These are phyloP conservation scores for Salix koriyanagi DNA, from an alignment of 345 rosid genomes.

Conservation along the genomic window DNA sequence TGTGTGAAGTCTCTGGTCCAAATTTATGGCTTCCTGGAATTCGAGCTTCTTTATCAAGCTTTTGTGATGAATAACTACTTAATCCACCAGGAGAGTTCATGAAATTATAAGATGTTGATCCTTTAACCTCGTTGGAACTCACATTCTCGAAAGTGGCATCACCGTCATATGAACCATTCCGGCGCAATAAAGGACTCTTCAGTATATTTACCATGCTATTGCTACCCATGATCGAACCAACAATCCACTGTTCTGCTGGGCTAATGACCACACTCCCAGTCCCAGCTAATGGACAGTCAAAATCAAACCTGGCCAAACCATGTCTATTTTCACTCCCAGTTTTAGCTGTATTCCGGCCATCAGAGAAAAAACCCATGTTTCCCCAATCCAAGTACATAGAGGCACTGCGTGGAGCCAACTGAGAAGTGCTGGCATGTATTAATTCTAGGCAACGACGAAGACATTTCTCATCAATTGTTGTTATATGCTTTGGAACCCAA, in stretches of 20 bases:
- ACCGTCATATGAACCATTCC: constrained; percentile 35
- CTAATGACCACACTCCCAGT: constrained; percentile 44
- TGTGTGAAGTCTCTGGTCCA: constrained; percentile 27
- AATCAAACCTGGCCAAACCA: constrained; percentile 40
- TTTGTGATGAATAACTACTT: constrained; percentile 29
- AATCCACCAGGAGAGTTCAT: constrained; percentile 36
- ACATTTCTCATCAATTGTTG: constrained; percentile 67
- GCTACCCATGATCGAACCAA: constrained; percentile 68
- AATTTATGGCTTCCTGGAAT: constrained; percentile 12
- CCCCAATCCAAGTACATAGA: constrained; percentile 39
- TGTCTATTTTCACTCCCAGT: constrained; percentile 26
- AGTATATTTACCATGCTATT: constrained; percentile 60
- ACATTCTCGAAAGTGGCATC: constrained; percentile 26
- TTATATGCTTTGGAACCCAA: constrained; percentile 72
- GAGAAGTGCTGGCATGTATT: constrained; percentile 52
- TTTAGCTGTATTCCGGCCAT: constrained; percentile 25
- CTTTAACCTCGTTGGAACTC: constrained; percentile 32
- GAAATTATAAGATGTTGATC: constrained; percentile 29
- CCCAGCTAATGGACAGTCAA: constrained; percentile 49
- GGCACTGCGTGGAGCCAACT: constrained; percentile 39
- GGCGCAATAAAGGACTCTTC: constrained; percentile 53
- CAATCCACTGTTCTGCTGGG: constrained; percentile 45
- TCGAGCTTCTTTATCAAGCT: constrained; percentile 22
- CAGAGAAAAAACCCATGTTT: constrained; percentile 32
- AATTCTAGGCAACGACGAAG: constrained; percentile 66